Conservation (phyloP, 176 grass and related monocot species). For the Lolium multiflorum region DNA sequence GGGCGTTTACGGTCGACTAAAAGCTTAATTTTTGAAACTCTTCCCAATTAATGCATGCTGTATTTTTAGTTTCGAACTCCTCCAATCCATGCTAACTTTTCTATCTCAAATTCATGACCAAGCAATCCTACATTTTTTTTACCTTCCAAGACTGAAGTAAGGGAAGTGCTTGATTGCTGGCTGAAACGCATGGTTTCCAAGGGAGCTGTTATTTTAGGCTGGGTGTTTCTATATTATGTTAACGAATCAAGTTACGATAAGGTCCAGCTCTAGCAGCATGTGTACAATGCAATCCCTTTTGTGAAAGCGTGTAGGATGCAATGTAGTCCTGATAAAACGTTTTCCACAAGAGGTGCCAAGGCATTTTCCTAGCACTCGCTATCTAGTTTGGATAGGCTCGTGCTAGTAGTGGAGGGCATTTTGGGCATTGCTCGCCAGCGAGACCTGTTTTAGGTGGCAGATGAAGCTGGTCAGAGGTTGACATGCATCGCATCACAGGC, state of each 20-base stretch:
- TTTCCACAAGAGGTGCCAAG: neutral
- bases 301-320: neutral
- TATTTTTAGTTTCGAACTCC: no score
- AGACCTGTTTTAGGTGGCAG: conserved; percentile 27
- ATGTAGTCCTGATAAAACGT: conserved; percentile 13
- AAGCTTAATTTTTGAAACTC: neutral
- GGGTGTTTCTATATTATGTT: neutral
- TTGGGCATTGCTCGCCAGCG: neutral
- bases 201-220: neutral
- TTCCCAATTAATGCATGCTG: neutral
- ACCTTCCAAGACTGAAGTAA: neutral
- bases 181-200: neutral
- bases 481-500: conserved; percentile 32
- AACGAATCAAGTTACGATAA: neutral
- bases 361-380: neutral
- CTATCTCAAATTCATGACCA: neutral
- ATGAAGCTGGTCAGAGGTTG: neutral
- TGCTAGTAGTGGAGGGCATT: conserved; percentile 7
- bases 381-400: neutral
- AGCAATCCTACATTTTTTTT: neutral
- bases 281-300: neutral
- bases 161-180: neutral
- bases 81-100: neutral
- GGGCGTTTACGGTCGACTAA: neutral
- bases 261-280: neutral